A percentile compares a stretch with the other conserved stretches of the same genome.
Evolutionary conservation across 345 rosid genomes (phyloP).

Genomic region (Balakata baccata): DNA sequence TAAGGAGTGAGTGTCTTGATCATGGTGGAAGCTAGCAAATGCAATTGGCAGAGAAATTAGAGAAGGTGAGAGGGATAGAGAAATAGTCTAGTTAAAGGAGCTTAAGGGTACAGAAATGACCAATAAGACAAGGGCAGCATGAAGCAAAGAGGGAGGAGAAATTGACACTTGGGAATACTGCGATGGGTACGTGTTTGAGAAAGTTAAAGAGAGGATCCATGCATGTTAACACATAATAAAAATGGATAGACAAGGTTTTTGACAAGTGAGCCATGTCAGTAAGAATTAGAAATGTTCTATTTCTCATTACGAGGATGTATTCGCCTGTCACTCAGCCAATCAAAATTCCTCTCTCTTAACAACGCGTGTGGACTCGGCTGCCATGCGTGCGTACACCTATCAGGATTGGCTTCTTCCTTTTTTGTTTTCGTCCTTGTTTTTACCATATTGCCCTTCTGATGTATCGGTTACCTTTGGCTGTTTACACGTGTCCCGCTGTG

Average conservation of each 20-base stretch:
- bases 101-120: slow-evolving; percentile 17
- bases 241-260: no score
- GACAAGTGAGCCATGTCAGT: no score
- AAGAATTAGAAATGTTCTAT: no score
- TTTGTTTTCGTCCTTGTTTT: neutral
- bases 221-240: slow-evolving; percentile 38
- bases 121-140: slow-evolving; percentile 52
- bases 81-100: no score
- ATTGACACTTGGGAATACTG: slow-evolving; percentile 49
- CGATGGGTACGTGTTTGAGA: slow-evolving; percentile 75
- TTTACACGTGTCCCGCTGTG: slow-evolving; percentile 21
- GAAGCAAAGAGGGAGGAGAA: slow-evolving; percentile 34
- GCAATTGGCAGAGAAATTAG: neutral
- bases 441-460: neutral
- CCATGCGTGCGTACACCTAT: slow-evolving; percentile 92
- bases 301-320: no score
- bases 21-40: slow-evolving; percentile 33
- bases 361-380: slow-evolving; percentile 65
- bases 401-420: slow-evolving; percentile 28
- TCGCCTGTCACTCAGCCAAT: slow-evolving; percentile 33
- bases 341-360: slow-evolving; percentile 10
- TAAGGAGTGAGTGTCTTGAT: slow-evolving; percentile 53
- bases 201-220: slow-evolving; percentile 32
- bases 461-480: slow-evolving; percentile 35
- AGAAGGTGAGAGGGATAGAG: slow-evolving; percentile 8